Percentiles rank a stretch among this genome's conserved stretches.
Evolutionary conservation across 129 eudicot species (phyloP).

Genomic region (Silybum marianum): DNA sequence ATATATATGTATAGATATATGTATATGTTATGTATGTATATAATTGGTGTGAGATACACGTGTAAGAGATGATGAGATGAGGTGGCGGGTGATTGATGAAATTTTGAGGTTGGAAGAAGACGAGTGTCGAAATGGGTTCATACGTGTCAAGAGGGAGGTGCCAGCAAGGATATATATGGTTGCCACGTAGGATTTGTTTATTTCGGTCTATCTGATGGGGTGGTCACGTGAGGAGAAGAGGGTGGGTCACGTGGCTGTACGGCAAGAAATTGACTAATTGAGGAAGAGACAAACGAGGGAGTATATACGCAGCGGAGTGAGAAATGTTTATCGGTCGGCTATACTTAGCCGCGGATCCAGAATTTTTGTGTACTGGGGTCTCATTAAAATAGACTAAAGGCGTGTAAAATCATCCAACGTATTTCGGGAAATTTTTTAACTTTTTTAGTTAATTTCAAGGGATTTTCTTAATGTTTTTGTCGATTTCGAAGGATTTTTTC

Average conservation of each 20-base stretch:
- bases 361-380: no score
- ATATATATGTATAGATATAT: no score
- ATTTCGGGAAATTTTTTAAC: no score
- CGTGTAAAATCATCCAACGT: no score
- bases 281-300: neutral
- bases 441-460: no score
- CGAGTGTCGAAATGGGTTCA: slow-evolving; percentile 23
- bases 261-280: neutral
- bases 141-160: slow-evolving; percentile 26
- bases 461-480: no score
- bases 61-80: slow-evolving; percentile 23
- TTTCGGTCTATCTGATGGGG: neutral
- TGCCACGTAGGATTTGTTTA: neutral
- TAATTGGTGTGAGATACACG: neutral
- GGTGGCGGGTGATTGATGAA: slow-evolving; percentile 45
- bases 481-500: no score
- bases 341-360: no score
- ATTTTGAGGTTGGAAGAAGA: neutral
- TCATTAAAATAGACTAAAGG: no score
- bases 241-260: slow-evolving; percentile 42
- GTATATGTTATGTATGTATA: slow-evolving; percentile 3
- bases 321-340: neutral
- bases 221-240: slow-evolving; percentile 33
- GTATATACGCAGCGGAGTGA: slow-evolving; percentile 4
- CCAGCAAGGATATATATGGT: slow-evolving; percentile 14